Evolutionary conservation across 164 flowering plant genomes (phyloP).

Genomic region (Stephania yunnanensis): DNA sequence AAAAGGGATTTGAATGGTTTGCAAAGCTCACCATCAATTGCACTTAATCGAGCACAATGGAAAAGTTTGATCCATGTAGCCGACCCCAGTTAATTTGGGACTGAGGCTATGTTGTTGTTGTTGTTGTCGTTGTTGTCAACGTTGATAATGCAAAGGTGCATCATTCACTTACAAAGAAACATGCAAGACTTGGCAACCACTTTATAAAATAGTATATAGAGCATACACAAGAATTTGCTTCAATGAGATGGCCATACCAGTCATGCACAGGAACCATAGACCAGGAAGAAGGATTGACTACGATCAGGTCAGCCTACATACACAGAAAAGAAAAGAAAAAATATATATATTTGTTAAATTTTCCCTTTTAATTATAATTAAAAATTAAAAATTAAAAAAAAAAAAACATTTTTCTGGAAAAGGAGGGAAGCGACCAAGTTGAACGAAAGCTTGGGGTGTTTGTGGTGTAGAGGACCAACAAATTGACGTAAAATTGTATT

Average conservation of each 20-base stretch:
- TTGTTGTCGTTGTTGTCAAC: too few species aligned
- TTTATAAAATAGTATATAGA: background rate
- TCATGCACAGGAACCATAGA: slow-evolving; percentile 80
- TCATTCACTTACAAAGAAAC: background rate
- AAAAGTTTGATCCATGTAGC: too few species aligned
- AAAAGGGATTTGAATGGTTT: too few species aligned
- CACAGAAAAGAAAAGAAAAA: background rate
- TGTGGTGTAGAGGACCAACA: background rate
- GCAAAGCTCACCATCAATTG: too few species aligned
- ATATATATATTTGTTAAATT: too few species aligned
- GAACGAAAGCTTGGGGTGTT: background rate
- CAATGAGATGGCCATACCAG: slow-evolving; percentile 38
- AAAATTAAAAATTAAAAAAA: too few species aligned
- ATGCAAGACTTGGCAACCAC: background rate
- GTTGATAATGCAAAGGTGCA: background rate
- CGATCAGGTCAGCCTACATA: slow-evolving; percentile 68
- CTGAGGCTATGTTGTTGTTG: too few species aligned
- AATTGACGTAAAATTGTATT: background rate
- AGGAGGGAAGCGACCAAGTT: too few species aligned
- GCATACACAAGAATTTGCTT: background rate
- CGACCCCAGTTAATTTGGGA: too few species aligned
- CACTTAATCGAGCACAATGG: too few species aligned
- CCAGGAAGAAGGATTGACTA: slow-evolving; percentile 77
- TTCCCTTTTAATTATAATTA: too few species aligned
- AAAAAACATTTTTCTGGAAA: too few species aligned